Evolutionary conservation across 1,139 yeast species (phyloP).

Genomic region (Geotrichum australiense): DNA sequence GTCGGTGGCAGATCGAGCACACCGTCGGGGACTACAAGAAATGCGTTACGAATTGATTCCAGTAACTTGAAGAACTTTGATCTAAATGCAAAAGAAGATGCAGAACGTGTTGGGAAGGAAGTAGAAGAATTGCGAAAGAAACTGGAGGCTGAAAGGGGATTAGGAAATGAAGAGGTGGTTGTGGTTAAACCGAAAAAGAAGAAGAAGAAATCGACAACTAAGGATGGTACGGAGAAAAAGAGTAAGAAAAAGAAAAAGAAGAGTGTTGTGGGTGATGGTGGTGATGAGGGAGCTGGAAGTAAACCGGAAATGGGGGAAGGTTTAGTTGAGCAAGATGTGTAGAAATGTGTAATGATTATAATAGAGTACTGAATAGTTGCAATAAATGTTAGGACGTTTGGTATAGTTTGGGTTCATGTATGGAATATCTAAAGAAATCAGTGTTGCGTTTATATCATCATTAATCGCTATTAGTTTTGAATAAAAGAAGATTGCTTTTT

Average conservation of each 20-base stretch:
- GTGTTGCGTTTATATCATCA: no score
- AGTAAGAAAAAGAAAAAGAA: constrained; percentile 19
- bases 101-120: constrained; percentile 16
- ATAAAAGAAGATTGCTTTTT: no score
- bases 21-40: constrained; percentile 6
- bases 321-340: no score
- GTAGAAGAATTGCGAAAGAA: constrained; percentile 24
- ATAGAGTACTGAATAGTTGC: no score
- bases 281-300: not conserved
- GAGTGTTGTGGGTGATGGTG: not conserved
- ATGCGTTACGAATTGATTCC: constrained; percentile 23
- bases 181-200: constrained; percentile 25
- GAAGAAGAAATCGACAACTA: constrained; percentile 16
- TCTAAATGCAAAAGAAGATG: constrained; percentile 15
- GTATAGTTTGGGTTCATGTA: no score
- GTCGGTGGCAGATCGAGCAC: not conserved
- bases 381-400: no score
- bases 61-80: constrained; percentile 19
- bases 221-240: constrained; percentile 16
- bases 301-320: not conserved
- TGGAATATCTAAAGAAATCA: no score
- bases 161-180: constrained; percentile 18
- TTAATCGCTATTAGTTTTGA: no score
- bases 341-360: no score
- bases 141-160: constrained; percentile 11